Conservation (phyloP, 768 basidiomycete genomes). For the Mycena metata region DNA sequence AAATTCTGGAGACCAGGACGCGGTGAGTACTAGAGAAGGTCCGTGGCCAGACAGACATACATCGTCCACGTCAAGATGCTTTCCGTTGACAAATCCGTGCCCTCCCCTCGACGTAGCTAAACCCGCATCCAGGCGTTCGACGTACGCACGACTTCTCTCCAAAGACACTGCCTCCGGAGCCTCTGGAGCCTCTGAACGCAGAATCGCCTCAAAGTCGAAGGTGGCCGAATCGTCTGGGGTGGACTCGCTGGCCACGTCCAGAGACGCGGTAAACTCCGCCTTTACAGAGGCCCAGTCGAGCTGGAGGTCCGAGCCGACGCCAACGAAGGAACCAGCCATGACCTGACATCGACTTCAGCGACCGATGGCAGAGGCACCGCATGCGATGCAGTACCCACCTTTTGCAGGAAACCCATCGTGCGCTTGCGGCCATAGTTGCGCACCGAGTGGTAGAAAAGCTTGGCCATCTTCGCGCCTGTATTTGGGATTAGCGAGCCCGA, state of each 20-base stretch:
- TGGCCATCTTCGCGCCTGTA: constrained; percentile 77
- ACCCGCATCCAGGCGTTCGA: constrained; percentile 68
- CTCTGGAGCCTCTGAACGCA: constrained; percentile 47
- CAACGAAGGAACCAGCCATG: not conserved
- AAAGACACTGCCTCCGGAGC: constrained; percentile 48
- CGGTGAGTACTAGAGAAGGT: not conserved
- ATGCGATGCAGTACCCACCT: constrained; percentile 52
- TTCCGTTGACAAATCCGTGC: constrained; percentile 92
- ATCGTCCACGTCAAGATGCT: constrained; percentile 74
- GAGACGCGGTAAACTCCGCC: constrained; percentile 7
- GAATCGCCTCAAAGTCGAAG: constrained; percentile 56
- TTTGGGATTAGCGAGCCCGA: not conserved
- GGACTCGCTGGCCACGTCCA: not conserved
- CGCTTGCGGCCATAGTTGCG: constrained; percentile 71
- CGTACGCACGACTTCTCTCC: constrained; percentile 65
- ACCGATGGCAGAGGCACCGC: not conserved
- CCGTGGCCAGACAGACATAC: constrained; percentile 56
- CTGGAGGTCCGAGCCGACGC: not conserved
- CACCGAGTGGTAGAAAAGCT: constrained; percentile 76
- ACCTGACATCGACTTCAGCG: not conserved
- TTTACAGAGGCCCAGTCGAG: constrained; percentile 26
- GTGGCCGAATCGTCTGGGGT: not conserved
- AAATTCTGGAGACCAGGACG: constrained; percentile 64
- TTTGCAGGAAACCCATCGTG: constrained; percentile 72
- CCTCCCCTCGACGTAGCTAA: constrained; percentile 59